A percentile compares a stretch with the other conserved stretches of the same genome.
These are phyloP conservation scores for Pseudomicrostroma phylloplanum DNA, from an alignment of 1,284 basidiomycete genomes.

Conservation along the genomic window DNA sequence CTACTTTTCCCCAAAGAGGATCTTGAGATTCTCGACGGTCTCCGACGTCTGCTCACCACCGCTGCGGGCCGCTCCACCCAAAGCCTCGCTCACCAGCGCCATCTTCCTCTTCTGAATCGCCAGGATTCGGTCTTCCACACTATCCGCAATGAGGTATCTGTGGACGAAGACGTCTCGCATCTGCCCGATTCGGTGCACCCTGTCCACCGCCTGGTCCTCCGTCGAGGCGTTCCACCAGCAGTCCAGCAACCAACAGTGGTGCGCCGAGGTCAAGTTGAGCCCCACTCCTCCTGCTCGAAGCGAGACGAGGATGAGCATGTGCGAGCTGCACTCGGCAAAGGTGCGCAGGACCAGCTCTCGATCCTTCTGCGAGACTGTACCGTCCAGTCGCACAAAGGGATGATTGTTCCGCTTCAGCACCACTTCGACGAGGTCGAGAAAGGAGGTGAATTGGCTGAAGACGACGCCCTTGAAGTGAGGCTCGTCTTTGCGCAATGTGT, in stretches of 20 bases:
- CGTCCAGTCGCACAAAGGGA: constrained; percentile 62
- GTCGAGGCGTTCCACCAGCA: constrained; percentile 48
- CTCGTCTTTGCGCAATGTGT: constrained; percentile 57
- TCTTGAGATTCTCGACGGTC: constrained; percentile 5
- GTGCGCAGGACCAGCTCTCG: constrained; percentile 68
- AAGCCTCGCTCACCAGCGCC: constrained; percentile 5
- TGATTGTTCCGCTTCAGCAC: constrained; percentile 29
- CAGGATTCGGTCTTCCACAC: constrained; percentile 92
- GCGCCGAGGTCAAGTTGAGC: constrained; percentile 45
- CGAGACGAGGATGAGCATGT: constrained; percentile 82
- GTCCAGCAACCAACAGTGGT: constrained; percentile 45
- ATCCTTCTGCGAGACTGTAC: constrained; percentile 81
- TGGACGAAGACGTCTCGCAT: constrained; percentile 66
- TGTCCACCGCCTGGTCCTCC: constrained; percentile 66
- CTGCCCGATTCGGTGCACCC: constrained; percentile 74
- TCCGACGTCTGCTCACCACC: background rate
- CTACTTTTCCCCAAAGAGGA: constrained; percentile 4
- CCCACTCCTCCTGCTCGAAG: constrained; percentile 92
- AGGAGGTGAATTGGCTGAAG: constrained; percentile 53
- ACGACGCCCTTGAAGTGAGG: constrained; percentile 50
- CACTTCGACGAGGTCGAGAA: constrained; percentile 48
- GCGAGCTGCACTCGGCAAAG: constrained; percentile 69
- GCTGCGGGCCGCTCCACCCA: background rate
- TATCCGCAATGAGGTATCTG: constrained; percentile 83
- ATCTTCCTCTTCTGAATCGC: constrained; percentile 54